These are phyloP conservation scores for Teunomyces barrocoloradensis DNA, from an alignment of 805 yeast species.

Conservation along the genomic window DNA sequence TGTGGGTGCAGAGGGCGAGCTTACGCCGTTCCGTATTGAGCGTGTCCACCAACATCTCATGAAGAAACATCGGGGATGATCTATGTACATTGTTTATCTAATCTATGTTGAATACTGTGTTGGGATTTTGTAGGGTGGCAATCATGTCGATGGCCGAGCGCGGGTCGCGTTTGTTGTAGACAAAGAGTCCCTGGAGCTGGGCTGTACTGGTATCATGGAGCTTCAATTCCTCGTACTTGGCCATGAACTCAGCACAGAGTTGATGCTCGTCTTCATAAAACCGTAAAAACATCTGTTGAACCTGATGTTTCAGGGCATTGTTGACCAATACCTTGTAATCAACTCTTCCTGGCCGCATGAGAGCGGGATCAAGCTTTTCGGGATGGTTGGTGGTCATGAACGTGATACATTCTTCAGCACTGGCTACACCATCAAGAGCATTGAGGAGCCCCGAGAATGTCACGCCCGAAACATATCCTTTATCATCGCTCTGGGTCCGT, in stretches of 20 bases:
- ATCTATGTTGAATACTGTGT: constrained; percentile 12
- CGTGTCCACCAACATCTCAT: constrained; percentile 30
- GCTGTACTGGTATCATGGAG: constrained; percentile 74
- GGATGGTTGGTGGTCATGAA: constrained; percentile 99
- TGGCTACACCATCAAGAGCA: constrained; percentile 95
- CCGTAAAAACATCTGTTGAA: constrained; percentile 77
- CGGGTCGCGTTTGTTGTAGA: constrained; percentile 84
- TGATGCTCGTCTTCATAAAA: constrained; percentile 68
- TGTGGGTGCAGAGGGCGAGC: constrained; percentile 30
- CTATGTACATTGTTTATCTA: not conserved
- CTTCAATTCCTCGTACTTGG: constrained; percentile 45
- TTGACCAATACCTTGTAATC: constrained; percentile 81
- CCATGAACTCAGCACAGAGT: constrained; percentile 52
- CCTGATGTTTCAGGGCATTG: constrained; percentile 84
- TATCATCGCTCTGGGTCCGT: constrained; percentile 71
- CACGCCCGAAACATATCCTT: constrained; percentile 82
- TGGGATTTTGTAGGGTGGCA: constrained; percentile 37
- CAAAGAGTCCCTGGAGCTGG: constrained; percentile 92
- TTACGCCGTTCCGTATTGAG: constrained; percentile 39
- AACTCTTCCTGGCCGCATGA: constrained; percentile 91
- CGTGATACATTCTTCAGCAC: constrained; percentile 93
- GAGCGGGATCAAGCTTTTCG: constrained; percentile 87
- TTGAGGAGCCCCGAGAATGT: constrained; percentile 93
- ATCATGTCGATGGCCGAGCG: constrained; percentile 69
- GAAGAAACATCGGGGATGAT: constrained; percentile 36